Conservation (phyloP, 441 rosid species). For the Bruguiera hainesii region DNA sequence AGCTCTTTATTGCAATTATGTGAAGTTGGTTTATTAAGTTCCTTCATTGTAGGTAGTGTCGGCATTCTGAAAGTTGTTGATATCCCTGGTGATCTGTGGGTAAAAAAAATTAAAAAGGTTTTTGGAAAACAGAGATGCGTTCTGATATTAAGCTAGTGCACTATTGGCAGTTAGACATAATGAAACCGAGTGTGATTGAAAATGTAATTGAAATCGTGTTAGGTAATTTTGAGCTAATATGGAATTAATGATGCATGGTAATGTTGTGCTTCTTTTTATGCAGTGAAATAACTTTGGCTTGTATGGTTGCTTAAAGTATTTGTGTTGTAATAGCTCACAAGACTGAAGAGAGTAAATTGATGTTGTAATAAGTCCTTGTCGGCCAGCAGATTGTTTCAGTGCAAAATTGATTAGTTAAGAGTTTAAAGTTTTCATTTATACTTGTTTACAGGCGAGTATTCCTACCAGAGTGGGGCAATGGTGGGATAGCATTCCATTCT, state of each 20-base stretch:
- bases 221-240: background rate
- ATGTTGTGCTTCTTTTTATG: background rate
- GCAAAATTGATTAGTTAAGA: background rate
- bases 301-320: background rate
- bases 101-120: no score
- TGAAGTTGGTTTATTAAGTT: background rate
- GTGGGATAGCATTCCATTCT: slow-evolving; percentile 91
- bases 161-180: no score
- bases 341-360: background rate
- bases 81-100: no score
- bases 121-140: no score
- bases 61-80: background rate
- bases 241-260: background rate
- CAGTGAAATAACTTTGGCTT: background rate
- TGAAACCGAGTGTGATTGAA: no score
- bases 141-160: no score
- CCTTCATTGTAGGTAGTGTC: background rate
- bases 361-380: background rate
- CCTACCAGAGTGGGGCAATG: slow-evolving; percentile 70
- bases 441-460: slow-evolving; percentile 61
- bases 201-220: no score
- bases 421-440: background rate
- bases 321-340: background rate
- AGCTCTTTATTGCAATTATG: background rate
- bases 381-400: background rate